Evolutionary conservation across 2,329 filamentous ascomycete species (phyloP).

Genomic region (Sporothrix schenckii): DNA sequence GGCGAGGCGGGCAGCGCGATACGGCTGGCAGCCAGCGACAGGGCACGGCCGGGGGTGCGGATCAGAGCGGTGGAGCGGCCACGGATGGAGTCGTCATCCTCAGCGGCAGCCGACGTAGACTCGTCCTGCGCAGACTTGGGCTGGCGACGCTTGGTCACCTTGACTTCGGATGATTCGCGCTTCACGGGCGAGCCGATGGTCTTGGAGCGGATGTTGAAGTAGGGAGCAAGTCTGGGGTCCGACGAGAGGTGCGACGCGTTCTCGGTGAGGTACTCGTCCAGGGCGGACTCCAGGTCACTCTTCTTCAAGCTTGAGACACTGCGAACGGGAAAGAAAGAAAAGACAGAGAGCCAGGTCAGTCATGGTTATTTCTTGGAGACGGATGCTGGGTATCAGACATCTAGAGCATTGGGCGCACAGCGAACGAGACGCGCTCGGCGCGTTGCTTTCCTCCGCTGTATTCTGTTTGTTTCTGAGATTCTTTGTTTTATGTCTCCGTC

Average conservation of each 20-base stretch:
- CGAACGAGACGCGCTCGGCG: slow-evolving; percentile 15
- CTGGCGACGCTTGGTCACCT: slow-evolving; percentile 51
- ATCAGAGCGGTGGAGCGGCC: slow-evolving; percentile 50
- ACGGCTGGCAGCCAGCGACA: slow-evolving; percentile 57
- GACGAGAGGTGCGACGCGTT: slow-evolving; percentile 67
- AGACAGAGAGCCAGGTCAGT: slow-evolving; percentile 9
- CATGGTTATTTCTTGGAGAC: neutral
- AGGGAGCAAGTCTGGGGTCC: slow-evolving; percentile 69
- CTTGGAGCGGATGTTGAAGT: slow-evolving; percentile 70
- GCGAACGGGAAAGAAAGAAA: slow-evolving; percentile 32
- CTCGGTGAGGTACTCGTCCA: slow-evolving; percentile 72
- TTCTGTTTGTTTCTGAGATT: neutral
- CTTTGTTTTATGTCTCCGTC: neutral
- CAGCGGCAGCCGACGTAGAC: neutral
- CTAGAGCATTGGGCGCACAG: slow-evolving; percentile 12
- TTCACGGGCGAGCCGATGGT: slow-evolving; percentile 64
- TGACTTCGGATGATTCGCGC: slow-evolving; percentile 52
- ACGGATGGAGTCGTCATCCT: slow-evolving; percentile 47
- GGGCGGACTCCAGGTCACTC: slow-evolving; percentile 72
- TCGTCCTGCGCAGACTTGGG: slow-evolving; percentile 46
- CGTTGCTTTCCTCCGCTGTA: neutral
- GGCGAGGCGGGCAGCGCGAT: slow-evolving; percentile 80
- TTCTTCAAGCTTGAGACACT: slow-evolving; percentile 76
- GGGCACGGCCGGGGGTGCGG: slow-evolving; percentile 55
- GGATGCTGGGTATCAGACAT: neutral